Evolutionary conservation across 331 rosid species (phyloP), one percentile per base, ranked within the genome.

Genomic region (Malus hybrid): DNA sequence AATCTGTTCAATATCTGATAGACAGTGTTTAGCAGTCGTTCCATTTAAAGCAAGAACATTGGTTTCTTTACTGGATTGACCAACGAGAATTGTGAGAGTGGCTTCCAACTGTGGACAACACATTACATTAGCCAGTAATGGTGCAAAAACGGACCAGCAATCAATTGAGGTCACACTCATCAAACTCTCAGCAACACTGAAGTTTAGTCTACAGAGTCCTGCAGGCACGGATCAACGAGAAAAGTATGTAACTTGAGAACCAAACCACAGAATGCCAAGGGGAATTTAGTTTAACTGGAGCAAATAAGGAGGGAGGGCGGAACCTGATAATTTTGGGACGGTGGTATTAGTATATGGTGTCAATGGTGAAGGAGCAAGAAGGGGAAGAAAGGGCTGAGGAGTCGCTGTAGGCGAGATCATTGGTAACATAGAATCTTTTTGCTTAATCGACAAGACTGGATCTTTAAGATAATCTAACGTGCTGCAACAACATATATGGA

Each of bases 351-450:
- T 90, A 83, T 85, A 94, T 44, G 97, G 97, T 69, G 80, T 76
- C 83, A 94, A 56, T 9, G 99, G 99, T 46, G 97, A 92, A 28
- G 99, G 99, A 31, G 99, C 99, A 75, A 92, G 87, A 80, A 91
- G 88, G 66, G 99, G 99, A 81, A 94, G 81, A 75, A 92, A 89
- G 15, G 99, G 99, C 72, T 82, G 89, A 4, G 96, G 97, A 84
- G 93, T 69, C 73, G 83, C 91, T 56, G 81, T 79, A 8, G 97
- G 97, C 2, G 99, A 78, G 61, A 90, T 67, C 88, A 80, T 44
- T 18, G 97, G 93, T 27, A 87, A 66, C 84, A 85, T 78, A 39
- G 83, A 67, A 63, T 82, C 90, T 77, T 36, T 71, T 68, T 71
- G 87, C 73, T 76, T 84, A 78, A 64, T 85, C 54, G 7, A n/a